Conservation (phyloP, 805 yeast genomes). For the Babjeviella inositovora region DNA sequence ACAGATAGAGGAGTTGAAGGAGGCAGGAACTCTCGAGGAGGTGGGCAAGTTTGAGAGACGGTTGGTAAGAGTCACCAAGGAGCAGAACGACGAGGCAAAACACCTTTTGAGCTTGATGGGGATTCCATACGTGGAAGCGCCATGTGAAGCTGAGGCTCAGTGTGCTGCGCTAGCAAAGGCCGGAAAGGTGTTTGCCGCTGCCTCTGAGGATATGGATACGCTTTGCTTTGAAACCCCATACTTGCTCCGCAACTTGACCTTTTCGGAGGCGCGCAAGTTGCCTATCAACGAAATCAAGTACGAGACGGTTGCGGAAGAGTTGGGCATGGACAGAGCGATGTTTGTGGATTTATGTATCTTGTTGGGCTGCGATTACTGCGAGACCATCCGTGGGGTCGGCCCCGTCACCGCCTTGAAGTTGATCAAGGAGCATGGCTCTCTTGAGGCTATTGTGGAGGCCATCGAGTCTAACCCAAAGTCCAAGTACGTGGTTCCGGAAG, state of each 20-base stretch:
- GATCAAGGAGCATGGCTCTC: conserved; percentile 67
- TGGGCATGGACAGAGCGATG: conserved; percentile 55
- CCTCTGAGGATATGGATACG: conserved; percentile 98
- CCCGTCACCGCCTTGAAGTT: conserved; percentile 88
- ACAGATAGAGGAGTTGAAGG: conserved; percentile 59
- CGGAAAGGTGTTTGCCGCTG: conserved; percentile 93
- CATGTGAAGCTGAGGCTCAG: conserved; percentile 98
- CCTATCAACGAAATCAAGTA: conserved; percentile 79
- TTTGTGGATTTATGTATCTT: conserved; percentile 87
- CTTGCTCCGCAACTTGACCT: conserved; percentile 78
- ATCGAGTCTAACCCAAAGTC: conserved; percentile 39
- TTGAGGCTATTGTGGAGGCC: conserved; percentile 62
- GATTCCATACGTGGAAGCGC: conserved; percentile 84
- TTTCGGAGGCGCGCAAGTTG: conserved; percentile 83
- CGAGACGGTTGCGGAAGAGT: conserved; percentile 52
- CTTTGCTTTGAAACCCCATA: conserved; percentile 80
- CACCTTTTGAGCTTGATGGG: conserved; percentile 78
- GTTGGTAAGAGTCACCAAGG: conserved; percentile 74
- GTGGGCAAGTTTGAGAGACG: conserved; percentile 67
- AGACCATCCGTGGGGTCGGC: conserved; percentile 88
- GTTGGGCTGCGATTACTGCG: conserved; percentile 95
- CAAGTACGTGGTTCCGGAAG: conserved; percentile 79
- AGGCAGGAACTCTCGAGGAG: conserved; percentile 68
- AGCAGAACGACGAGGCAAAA: conserved; percentile 92
- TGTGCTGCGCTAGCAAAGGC: conserved; percentile 84